These are phyloP conservation scores for Trametes punicea DNA, from an alignment of 768 basidiomycete genomes.

Conservation along the genomic window DNA sequence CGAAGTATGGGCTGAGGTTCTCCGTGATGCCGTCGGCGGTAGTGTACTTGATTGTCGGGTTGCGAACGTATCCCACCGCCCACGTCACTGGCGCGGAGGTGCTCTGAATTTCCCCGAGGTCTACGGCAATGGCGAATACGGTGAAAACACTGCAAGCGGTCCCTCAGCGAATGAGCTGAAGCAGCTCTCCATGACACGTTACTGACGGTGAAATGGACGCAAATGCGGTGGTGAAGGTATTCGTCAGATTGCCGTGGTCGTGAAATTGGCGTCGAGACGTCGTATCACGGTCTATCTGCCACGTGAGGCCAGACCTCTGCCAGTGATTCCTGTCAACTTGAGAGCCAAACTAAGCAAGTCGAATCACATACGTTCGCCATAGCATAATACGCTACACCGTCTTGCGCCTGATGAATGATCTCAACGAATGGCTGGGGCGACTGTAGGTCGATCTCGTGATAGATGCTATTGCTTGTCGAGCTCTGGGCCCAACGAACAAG, in stretches of 20 bases:
- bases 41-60: slow-evolving; percentile 27
- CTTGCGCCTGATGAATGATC: slow-evolving; percentile 11
- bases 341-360: background rate
- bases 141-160: slow-evolving; percentile 3
- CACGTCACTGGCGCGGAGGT: slow-evolving; percentile 25
- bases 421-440: slow-evolving; percentile 2
- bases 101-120: slow-evolving; percentile 25
- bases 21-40: slow-evolving; percentile 10
- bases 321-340: background rate
- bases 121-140: slow-evolving; percentile 27
- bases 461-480: slow-evolving; percentile 3
- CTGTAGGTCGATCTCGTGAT: slow-evolving; percentile 12
- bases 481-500: slow-evolving; percentile 10
- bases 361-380: slow-evolving; percentile 7
- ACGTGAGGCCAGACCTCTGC: slow-evolving; percentile 3
- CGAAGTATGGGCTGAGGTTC: slow-evolving; percentile 21
- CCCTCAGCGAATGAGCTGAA: background rate
- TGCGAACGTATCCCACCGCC: slow-evolving; percentile 28
- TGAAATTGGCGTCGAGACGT: slow-evolving; percentile 21
- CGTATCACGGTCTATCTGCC: slow-evolving; percentile 11
- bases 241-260: slow-evolving; percentile 15
- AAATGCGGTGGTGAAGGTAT: slow-evolving; percentile 6
- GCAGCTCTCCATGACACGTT: too few relatives aligned
- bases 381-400: slow-evolving; percentile 16
- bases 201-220: slow-evolving; percentile 19